phyloP scores from a whole-genome alignment of 345 rosid genomes.

The Chamaenerion angustifolium region DNA sequence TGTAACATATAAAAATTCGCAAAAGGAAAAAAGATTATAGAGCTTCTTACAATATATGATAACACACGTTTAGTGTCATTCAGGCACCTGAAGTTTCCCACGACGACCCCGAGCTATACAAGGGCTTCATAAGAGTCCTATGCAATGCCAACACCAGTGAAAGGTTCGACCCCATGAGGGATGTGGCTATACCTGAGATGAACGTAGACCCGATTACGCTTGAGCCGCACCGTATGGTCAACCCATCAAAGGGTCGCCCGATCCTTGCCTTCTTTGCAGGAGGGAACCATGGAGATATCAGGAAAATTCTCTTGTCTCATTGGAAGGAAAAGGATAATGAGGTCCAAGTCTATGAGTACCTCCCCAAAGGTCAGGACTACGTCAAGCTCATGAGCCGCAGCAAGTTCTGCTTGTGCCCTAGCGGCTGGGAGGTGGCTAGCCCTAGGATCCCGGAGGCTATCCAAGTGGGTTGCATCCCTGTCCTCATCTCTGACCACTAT shows the following conservation, averaged over 20 bases:
- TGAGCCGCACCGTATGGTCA: constrained; percentile 11
- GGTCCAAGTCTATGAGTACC: constrained; percentile 30
- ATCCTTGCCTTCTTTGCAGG: constrained; percentile 45
- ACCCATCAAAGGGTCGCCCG: constrained; percentile 9
- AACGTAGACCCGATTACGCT: constrained; percentile 10
- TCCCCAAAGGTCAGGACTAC: constrained; percentile 18
- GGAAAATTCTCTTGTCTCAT: constrained; percentile 15
- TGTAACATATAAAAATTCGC: too few species aligned
- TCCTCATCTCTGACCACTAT: constrained; percentile 30
- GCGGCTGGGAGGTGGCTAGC: constrained; percentile 47
- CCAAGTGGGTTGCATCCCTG: constrained; percentile 34
- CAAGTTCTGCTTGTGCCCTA: constrained; percentile 42
- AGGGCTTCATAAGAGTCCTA: constrained; percentile 27
- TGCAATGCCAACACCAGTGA: constrained; percentile 44
- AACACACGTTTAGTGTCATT: too few species aligned
- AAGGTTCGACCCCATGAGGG: constrained; percentile 29
- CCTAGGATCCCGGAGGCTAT: constrained; percentile 36
- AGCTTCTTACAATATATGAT: too few species aligned
- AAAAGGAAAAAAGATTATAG: too few species aligned
- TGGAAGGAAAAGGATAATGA: constrained; percentile 37
- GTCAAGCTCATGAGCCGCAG: constrained; percentile 21
- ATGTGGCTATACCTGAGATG: constrained; percentile 34
- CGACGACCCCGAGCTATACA: constrained; percentile 13
- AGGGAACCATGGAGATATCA: constrained; percentile 26
- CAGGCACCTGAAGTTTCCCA: constrained; percentile 30